phyloP scores from a whole-genome alignment of 2,329 filamentous ascomycete species.

The Huntiella moniliformis region DNA sequence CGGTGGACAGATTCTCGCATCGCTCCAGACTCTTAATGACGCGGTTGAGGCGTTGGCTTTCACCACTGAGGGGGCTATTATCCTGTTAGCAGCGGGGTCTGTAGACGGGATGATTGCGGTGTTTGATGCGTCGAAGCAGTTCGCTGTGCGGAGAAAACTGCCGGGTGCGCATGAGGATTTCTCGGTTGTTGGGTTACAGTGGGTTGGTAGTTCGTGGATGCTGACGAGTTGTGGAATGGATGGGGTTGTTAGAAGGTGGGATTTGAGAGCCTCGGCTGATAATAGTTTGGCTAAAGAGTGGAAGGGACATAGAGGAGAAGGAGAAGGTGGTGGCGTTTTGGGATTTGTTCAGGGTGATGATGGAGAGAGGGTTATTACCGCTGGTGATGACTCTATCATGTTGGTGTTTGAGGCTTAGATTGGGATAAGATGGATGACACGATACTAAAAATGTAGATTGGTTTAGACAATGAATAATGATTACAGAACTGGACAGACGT shows the following conservation, averaged over 20 bases:
- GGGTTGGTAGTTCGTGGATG: conserved; percentile 49
- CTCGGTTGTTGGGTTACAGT: conserved; percentile 84
- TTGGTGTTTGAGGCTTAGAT: conserved; percentile 44
- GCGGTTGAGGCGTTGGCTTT: conserved; percentile 63
- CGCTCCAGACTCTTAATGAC: conserved; percentile 57
- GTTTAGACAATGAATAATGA: conserved; percentile 3
- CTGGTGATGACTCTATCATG: conserved; percentile 65
- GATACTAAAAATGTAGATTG: not conserved
- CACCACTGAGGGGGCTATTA: conserved; percentile 20
- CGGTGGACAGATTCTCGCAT: conserved; percentile 52
- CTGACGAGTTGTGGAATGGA: conserved; percentile 85
- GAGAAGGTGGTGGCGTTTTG: conserved; percentile 73
- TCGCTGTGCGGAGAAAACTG: conserved; percentile 70
- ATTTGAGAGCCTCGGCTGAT: conserved; percentile 45
- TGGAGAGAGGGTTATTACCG: conserved; percentile 63
- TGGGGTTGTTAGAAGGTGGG: conserved; percentile 78
- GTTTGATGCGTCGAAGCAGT: conserved; percentile 71
- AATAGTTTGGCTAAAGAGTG: conserved; percentile 65
- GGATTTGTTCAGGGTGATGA: conserved; percentile 71
- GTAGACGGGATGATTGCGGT: conserved; percentile 65
- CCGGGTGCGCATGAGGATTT: conserved; percentile 70
- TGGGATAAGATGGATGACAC: not conserved
- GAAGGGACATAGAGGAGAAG: conserved; percentile 71
- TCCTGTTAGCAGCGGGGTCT: conserved; percentile 44
- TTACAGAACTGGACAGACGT: not conserved